These are phyloP conservation scores for Ascochyta pisi DNA, from an alignment of 2,329 filamentous ascomycete species.

Conservation along the genomic window DNA sequence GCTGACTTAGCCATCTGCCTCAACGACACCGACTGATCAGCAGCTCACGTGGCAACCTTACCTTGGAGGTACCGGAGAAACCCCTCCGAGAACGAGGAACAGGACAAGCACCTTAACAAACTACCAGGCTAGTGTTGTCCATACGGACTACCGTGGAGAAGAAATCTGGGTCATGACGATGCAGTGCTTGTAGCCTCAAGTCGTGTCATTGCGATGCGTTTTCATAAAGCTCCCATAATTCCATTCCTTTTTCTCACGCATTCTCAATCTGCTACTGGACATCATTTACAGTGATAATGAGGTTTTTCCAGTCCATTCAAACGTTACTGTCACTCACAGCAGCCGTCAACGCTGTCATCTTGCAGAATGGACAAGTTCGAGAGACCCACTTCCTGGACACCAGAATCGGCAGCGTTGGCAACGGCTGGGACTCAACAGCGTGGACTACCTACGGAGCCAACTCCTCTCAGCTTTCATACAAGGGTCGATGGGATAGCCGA, in stretches of 20 bases:
- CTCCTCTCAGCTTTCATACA: slow-evolving; percentile 64
- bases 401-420: slow-evolving; percentile 30
- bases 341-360: slow-evolving; percentile 47
- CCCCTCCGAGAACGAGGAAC: slow-evolving; percentile 3
- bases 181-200: background rate
- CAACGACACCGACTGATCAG: background rate
- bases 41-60: slow-evolving; percentile 1
- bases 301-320: slow-evolving; percentile 8
- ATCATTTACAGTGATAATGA: slow-evolving; percentile 15
- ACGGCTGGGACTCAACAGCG: slow-evolving; percentile 33
- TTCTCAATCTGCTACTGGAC: background rate
- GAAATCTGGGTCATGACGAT: background rate
- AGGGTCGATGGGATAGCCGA: slow-evolving; percentile 68
- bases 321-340: slow-evolving; percentile 23
- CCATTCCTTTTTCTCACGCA: background rate
- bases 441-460: slow-evolving; percentile 61
- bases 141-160: background rate
- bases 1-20: slow-evolving; percentile 21
- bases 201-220: background rate
- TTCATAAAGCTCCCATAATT: background rate
- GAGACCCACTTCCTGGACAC: slow-evolving; percentile 51
- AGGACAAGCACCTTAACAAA: background rate
- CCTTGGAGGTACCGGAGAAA: slow-evolving; percentile 2
- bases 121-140: background rate
- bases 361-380: slow-evolving; percentile 54